Evolutionary conservation across 2,329 filamentous ascomycete genomes (phyloP), one percentile per base, ranked within the genome.

Genomic region (Fusarium sp.): DNA sequence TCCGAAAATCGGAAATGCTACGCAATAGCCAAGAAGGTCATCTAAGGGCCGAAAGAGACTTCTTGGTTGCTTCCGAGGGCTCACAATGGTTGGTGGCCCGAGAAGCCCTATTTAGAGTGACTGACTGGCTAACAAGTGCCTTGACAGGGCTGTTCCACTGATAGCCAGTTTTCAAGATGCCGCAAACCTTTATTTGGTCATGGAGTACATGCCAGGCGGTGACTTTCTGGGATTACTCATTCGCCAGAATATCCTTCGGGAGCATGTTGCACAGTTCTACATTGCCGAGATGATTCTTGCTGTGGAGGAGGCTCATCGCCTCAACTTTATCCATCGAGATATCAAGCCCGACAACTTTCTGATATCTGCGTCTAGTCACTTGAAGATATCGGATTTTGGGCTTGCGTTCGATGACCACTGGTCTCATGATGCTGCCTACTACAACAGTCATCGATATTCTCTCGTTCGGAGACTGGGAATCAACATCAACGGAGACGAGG

Each of bases 261-360:
- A 98, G 81, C 85, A 88, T 1, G 90, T 94, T 50, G 92, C 95
- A 6, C 92, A 90, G 71, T 98, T 94, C 86, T 98, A 98, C 80
- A 87, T 97, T 68, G 95, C 96, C 1, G 95, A 99, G 84, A 98
- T 98, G 95, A 93, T 98, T 62, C 86, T 98, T 6, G 97, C 95
- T 78, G 92, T 99, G 27, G 95, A 98, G 82, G 96, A 98, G 82
- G 93, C 94, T 0, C 96, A 98, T 85, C 90, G 90, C 14, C 90
- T 98, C 76, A 90, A 90, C 59, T 98, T 95, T 88, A 98, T 99
- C 57, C 96, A 99, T 81, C 93, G 96, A 20, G 96, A 98, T 82
- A 90, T 98, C 80, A 99, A 99, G 82, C 96, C 96, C 0, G 96
- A 98, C 86, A 99, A 99, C 78, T 98, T 99, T 78, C 88, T 98